Conservation (phyloP, 2,329 filamentous ascomycete genomes). For the Phialophora macrospora region DNA sequence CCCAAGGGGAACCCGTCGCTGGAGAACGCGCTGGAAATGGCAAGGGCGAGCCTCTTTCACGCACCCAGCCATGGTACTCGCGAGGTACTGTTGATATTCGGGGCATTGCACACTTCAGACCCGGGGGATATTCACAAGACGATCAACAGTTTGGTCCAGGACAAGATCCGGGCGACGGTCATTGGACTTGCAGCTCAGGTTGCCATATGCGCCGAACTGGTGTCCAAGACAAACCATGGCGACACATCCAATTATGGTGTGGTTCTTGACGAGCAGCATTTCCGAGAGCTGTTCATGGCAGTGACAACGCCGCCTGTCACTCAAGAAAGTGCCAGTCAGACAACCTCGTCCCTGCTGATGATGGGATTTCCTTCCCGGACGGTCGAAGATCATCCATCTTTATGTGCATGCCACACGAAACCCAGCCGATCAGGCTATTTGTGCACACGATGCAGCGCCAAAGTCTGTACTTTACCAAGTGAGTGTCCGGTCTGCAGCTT, state of each 20-base stretch:
- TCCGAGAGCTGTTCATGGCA: constrained; percentile 83
- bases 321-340: constrained; percentile 52
- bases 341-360: constrained; percentile 72
- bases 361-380: constrained; percentile 96
- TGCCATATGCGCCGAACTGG: constrained; percentile 88
- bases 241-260: constrained; percentile 75
- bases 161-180: constrained; percentile 84
- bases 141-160: constrained; percentile 74
- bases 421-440: constrained; percentile 83
- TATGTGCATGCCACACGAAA: constrained; percentile 89
- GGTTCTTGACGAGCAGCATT: constrained; percentile 84
- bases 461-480: constrained; percentile 86
- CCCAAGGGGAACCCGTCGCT: constrained; percentile 74
- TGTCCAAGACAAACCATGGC: constrained; percentile 82
- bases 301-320: constrained; percentile 89
- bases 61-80: constrained; percentile 90
- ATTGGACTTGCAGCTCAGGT: constrained; percentile 91
- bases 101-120: constrained; percentile 86
- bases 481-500: constrained; percentile 91
- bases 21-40: constrained; percentile 96
- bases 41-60: constrained; percentile 86
- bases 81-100: constrained; percentile 90
- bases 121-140: constrained; percentile 95
- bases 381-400: constrained; percentile 70
- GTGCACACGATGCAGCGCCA: constrained; percentile 84